Percentiles rank a stretch among this genome's conserved stretches.
Evolutionary conservation across 768 basidiomycete species (phyloP).

Genomic region (Termitomyces sp.): DNA sequence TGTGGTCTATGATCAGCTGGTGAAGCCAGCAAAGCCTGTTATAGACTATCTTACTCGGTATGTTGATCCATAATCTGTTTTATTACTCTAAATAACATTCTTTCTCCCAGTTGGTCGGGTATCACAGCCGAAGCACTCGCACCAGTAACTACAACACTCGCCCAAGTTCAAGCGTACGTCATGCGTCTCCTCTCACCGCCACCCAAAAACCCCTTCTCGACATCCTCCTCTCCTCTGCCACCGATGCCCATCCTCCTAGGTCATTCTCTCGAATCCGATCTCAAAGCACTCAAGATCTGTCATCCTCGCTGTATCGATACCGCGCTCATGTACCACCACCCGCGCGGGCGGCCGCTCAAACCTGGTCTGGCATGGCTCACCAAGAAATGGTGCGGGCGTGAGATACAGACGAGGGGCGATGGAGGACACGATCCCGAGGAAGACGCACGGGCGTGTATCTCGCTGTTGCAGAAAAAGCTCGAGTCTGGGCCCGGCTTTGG

Average conservation of each 20-base stretch:
- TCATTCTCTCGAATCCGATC: slow-evolving; percentile 94
- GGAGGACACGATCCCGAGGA: slow-evolving; percentile 94
- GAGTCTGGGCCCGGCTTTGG: slow-evolving; percentile 78
- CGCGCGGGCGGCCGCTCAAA: slow-evolving; percentile 89
- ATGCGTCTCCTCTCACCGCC: slow-evolving; percentile 57
- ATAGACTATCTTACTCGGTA: slow-evolving; percentile 91
- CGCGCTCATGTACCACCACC: slow-evolving; percentile 86
- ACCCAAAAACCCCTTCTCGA: slow-evolving; percentile 41
- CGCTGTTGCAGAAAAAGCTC: slow-evolving; percentile 80
- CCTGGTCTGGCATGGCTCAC: slow-evolving; percentile 97
- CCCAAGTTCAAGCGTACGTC: slow-evolving; percentile 73
- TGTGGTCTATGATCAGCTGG: slow-evolving; percentile 84
- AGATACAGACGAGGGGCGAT: slow-evolving; percentile 83
- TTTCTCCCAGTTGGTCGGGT: slow-evolving; percentile 76
- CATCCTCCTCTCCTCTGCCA: slow-evolving; percentile 26
- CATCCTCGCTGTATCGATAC: slow-evolving; percentile 92
- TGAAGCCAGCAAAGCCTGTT: slow-evolving; percentile 83
- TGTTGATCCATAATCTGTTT: slow-evolving; percentile 5
- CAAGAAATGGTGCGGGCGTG: slow-evolving; percentile 86
- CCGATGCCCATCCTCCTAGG: slow-evolving; percentile 82
- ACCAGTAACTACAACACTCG: slow-evolving; percentile 71
- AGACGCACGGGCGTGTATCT: slow-evolving; percentile 86
- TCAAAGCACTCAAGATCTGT: slow-evolving; percentile 81
- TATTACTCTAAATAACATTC: background rate
- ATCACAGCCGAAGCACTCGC: slow-evolving; percentile 76